Evolutionary conservation across 306 rosid species (phyloP), one percentile per base, ranked within the genome.

Genomic region (Delonix regia): DNA sequence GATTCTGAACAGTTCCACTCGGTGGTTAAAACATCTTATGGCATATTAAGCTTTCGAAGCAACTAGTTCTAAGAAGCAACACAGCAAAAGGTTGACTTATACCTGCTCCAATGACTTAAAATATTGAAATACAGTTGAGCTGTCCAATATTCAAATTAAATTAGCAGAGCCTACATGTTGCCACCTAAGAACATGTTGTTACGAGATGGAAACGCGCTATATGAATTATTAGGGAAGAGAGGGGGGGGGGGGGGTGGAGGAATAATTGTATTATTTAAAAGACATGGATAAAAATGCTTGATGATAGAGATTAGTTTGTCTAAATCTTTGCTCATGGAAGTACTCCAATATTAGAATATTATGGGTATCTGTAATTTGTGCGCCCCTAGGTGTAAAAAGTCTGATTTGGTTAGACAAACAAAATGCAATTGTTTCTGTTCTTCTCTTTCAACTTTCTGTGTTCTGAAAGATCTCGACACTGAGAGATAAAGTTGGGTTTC

Each of bases 231-330:
- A n/a, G n/a, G n/a, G n/a, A n/a, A n/a, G n/a, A n/a, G n/a, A n/a
- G n/a, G n/a, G n/a, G n/a, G n/a, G n/a, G n/a, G 69, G 73, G 78
- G 81, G 69, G 21, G 81, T 78, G 64, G 19, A 52, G 9, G 42
- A 74, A 28, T n/a, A 64, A 74, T 41, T 73, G 79, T 63, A n/a
- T 69, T 45, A 18, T 75, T 76, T 5, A 30, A 73, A 69, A 53
- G 52, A 39, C 48, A 7, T 19, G 27, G 27, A 53, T 60, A 52
- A 77, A 67, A 71, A 36, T 33, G 42, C n/a, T 59, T 0, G 18
- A 22, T 56, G 80, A 76, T 68, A 68, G 15, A 63, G 71, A 41
- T 44, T 28, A 53, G 56, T 7, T 21, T 53, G 25, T 53, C 21
- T 6, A 19, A 19, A 19, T 21, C 28, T 19, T 39, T 39, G 52